Base-by-base conservation (phyloP, 1,284 basidiomycete genomes). In the Apiotrichum domesticum region DNA sequence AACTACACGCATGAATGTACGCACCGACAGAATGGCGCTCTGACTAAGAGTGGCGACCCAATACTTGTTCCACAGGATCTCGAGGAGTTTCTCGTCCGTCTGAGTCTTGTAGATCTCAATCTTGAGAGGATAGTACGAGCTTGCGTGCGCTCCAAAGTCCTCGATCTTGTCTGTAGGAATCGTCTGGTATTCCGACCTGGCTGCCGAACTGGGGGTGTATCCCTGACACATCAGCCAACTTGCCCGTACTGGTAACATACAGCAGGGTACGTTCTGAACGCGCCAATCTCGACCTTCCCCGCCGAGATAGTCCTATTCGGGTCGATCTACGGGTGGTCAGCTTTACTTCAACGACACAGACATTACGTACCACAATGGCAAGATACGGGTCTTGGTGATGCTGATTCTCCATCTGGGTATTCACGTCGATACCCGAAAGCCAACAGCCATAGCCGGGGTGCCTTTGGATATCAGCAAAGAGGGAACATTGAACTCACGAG, bases 71-170 rank as follows among this genome's bases (percentile, higher is more conserved):
- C 95, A 98, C 29, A 98, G 77, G 70, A 94, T 78, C 35, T 88
- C 88, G 35, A 98, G 80, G 11, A 98, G 77, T 66, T 92, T 85
- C 21, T 85, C 85, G 70, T 98, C 95, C 46, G 94, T 78, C 41
- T 82, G 85, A 15, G 86, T 88, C 76, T 95, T 98, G 84, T 97
- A 98, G 54, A 96, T 87, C 73, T 95, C 88, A 29, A 98, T 86
- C 46, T 95, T 90, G 29, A 98, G 82, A 14, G 85, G 87, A 73
- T 98, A 98, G 75, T 98, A 98, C 62, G 90, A 84, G 69, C 90
- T 88, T n/a, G 95, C 93, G 71, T 99, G 95, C 3, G 96, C 95
- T 72, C 95, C 95, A 69, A 96, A 97, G 73, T 97, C 93, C 76
- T 96, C 93, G 58, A 97, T 93, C 80, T 96, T 96, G 78, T 82